Base-by-base conservation (phyloP, 2,329 filamentous ascomycete species). In the Coleophoma crateriformis region DNA sequence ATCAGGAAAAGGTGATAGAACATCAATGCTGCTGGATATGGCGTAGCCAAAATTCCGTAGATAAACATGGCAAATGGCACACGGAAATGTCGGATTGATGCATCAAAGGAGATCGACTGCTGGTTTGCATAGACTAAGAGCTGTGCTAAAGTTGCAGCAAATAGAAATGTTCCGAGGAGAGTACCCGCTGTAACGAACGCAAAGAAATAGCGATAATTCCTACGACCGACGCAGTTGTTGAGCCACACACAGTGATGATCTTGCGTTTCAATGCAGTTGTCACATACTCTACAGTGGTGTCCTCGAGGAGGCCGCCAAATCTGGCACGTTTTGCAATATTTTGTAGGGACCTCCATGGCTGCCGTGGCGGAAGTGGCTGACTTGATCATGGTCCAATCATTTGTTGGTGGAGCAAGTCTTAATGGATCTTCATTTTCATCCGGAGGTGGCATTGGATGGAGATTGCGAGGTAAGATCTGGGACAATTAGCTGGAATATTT, bases 231-330 rank as follows among this genome's bases (percentile, higher is more conserved):
- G 58, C 94, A 99, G 67, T 99, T 99, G 71, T 99, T 99, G 55
- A 99, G 81, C 94, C 94, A 99, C 14, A 97, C 91, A 63, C 94
- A 99, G 69, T 99, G 94, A 64, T 99, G 94, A 64, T 99, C 94
- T 58, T 96, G 90, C 0, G 90, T 96, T 68, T 99, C 94, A 52
- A 99, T 82, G 67, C 94, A 99, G 67, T 95, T 96, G 70, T 99
- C 92, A 71, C 94, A 99, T 27, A 96, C 79, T 50, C 94, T 88
- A 70, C 94, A 99, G 71, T 99, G 94, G 65, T 99, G 95, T 51
- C 90, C 90, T 51, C 94, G 88, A 27, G 92, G 91, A 34, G 94
- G 94, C 2, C 94, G 87, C 94, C 94, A 99, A 58, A 99, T 91
- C 63, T 90, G 90, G 75, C 94, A 99, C 15, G 91, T 95, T 65